Evolutionary conservation across 805 yeast genomes (phyloP), one percentile per base, ranked within the genome.

Genomic region (Suhomyces emberorum): DNA sequence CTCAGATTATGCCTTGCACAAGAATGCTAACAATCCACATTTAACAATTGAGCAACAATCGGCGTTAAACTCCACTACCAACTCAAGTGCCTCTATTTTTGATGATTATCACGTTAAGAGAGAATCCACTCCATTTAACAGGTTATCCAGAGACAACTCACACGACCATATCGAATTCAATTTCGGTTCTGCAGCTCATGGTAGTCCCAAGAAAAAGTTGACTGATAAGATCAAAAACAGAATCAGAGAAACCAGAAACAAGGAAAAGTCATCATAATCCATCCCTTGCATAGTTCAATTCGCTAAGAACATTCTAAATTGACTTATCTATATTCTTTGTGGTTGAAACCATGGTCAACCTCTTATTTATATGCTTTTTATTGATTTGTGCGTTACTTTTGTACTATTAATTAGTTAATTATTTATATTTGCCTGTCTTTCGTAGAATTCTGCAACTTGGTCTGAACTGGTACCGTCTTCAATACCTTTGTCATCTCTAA

Each of bases 381-480:
- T 32, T 31, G 20, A n/a, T n/a, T n/a, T n/a, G n/a, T n/a, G n/a
- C n/a, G n/a, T n/a, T n/a, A n/a, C n/a, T n/a, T n/a, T n/a, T n/a
- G n/a, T n/a, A n/a, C n/a, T n/a, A n/a, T n/a, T n/a, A n/a, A n/a
- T n/a, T n/a, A n/a, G n/a, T 17, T n/a, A 11, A 18, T 52, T 52
- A 34, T 52, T 54, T 8, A 65, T 37, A 43, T 49, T 61, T 1
- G 81, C 78, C 58, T 88, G 97, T 35, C 79, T 70, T 48, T 79
- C 81, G 55, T 88, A 89, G 54, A 89, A 77, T 49, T 88, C 95
- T 4, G 85, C 76, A 12, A 89, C 79, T 60, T 88, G 95, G 15
- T 83, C 83, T 22, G 93, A 79, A 1, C 82, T 75, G 0, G 97
- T 89, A 3, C 95, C 91, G 55, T 89, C 95, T 48, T 86, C 93